Conservation (phyloP, 305 asterid species). For the Rubia balearica region DNA sequence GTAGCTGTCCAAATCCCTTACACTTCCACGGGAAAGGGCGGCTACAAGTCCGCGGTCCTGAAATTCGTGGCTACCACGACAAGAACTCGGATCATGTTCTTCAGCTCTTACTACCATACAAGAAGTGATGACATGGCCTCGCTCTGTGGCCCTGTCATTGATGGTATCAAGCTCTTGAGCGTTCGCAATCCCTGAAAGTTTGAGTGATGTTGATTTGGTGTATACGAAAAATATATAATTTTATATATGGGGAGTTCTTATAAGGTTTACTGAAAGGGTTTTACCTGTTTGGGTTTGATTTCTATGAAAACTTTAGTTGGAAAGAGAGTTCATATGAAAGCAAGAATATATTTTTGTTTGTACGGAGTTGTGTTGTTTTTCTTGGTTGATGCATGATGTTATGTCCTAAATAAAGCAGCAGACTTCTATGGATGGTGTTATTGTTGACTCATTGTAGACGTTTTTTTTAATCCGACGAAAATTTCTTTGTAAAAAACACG, state of each 20-base stretch:
- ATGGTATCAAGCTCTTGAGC: conserved; percentile 67
- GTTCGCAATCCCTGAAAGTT: conserved; percentile 53
- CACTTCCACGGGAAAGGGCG: conserved; percentile 80
- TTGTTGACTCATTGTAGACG: background rate
- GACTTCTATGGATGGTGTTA: background rate
- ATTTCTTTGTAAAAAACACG: no score
- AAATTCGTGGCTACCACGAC: conserved; percentile 51
- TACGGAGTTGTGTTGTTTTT: background rate
- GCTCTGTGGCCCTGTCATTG: conserved; percentile 91
- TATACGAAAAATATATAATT: background rate
- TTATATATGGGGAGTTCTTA: background rate
- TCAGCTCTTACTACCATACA: conserved; percentile 81
- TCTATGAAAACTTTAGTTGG: no score
- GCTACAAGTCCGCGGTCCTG: conserved; percentile 67
- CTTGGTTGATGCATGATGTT: background rate
- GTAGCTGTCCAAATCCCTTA: conserved; percentile 70
- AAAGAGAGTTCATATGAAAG: no score
- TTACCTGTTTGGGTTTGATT: no score
- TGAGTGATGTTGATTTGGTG: conserved; percentile 18
- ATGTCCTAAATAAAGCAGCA: background rate
- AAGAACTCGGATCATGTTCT: conserved; percentile 78
- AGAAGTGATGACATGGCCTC: conserved; percentile 81
- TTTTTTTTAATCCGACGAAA: no score
- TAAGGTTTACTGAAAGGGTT: background rate
- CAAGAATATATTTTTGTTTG: no score